Base-by-base conservation (phyloP, 2,329 filamentous ascomycete genomes). In the Calonectria pteridis region DNA sequence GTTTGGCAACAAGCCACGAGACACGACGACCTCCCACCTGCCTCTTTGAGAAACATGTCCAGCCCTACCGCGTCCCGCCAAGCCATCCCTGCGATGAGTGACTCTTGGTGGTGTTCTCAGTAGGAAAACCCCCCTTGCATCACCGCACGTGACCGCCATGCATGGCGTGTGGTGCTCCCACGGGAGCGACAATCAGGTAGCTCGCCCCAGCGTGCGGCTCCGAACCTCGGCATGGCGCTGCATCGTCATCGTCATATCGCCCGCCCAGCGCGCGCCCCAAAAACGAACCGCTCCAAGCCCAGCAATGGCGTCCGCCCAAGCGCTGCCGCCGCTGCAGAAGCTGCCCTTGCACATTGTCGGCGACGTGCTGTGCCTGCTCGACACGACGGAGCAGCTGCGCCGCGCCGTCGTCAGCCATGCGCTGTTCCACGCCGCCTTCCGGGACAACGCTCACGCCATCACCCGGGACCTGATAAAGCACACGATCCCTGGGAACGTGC, bases 331-430 rank as follows among this genome's bases (percentile, higher is more conserved):
- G 35, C 26, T 63, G 35, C 59, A 46, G 26, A 63, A 46, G 37
- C 59, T 63, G 35, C 59, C 59, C 7, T 23, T 63, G 59, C 59
- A 63, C 59, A 46, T 63, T 35, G n/a, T 63, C 59, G 59, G 35
- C 16, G 37, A 46, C 35, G 20, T 63, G 3, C 33, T 63, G 35
- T 43, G 35, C 23, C 59, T 31, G 37, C 37, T 63, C 35, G 59
- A 35, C 37, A 63, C 59, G 16, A 31, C 26, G 11, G 35, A 46
- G 37, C 37, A 63, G 59, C 59, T 63, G 37, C 35, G 26, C 37
- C 16, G 37, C 59, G 59, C 59, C 23, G 28, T 63, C 23, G 18
- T 46, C 23, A 63, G 59, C 37, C 59, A 63, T 31, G 35, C 14
- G n/a, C 40, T 63, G 23, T 63, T 63, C 37, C 37, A 40, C 14